These are phyloP conservation scores for Malassezia caprae DNA, from an alignment of 1,284 basidiomycete species.

Conservation along the genomic window DNA sequence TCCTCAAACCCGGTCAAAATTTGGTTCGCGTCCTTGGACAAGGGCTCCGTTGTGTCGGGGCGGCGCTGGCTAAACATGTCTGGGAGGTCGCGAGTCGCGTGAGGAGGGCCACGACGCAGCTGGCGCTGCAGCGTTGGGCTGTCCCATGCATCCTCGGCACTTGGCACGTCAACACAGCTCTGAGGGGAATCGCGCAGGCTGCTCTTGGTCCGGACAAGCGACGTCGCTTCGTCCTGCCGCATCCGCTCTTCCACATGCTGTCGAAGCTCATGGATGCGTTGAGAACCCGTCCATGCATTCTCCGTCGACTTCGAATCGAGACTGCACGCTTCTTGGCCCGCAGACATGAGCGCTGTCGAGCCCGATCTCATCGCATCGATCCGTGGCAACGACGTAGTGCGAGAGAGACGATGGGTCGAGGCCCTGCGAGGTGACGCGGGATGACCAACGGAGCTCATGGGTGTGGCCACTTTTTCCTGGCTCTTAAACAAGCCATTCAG, in stretches of 20 bases:
- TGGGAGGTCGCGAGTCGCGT: background rate
- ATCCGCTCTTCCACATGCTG: constrained; percentile 6
- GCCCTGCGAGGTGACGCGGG: background rate
- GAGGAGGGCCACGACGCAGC: background rate
- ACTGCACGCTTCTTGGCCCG: background rate
- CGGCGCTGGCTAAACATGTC: background rate
- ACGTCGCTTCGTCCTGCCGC: background rate
- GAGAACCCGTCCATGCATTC: background rate
- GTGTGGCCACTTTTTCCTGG: constrained; percentile 3
- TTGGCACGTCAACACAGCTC: background rate
- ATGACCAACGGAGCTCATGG: background rate
- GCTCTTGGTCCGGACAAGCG: background rate
- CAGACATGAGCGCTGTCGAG: background rate
- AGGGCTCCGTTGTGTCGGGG: background rate
- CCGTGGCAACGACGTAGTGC: background rate
- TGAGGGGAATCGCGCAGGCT: background rate
- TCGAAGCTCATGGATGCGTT: constrained; percentile 4
- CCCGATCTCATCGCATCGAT: background rate
- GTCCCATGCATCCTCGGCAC: background rate
- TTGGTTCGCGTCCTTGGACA: background rate
- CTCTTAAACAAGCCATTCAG: constrained; percentile 6
- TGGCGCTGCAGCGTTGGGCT: constrained; percentile 4
- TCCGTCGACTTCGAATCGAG: background rate
- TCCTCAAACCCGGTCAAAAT: background rate
- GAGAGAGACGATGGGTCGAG: background rate